Conservation (phyloP, 2,329 filamentous ascomycete species). For the Xylariales sp. region DNA sequence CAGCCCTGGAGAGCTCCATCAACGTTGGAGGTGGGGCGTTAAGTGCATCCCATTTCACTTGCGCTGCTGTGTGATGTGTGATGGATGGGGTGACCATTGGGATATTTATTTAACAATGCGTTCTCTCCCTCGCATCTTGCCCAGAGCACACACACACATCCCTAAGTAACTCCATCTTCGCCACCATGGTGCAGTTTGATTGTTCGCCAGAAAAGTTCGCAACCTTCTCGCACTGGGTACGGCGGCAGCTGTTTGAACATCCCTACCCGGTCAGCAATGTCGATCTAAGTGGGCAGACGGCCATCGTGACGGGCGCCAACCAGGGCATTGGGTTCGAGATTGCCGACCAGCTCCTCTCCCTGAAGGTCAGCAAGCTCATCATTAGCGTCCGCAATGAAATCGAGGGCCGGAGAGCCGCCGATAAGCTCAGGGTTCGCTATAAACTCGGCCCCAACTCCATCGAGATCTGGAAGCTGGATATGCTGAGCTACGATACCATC, state of each 20-base stretch:
- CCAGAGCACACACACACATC: no score
- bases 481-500: constrained; percentile 32
- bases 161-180: no score
- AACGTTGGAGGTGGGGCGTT: no score
- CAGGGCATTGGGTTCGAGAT: constrained; percentile 26
- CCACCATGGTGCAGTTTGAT: no score
- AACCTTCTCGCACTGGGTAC: no score
- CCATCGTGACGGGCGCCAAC: constrained; percentile 28
- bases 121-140: no score
- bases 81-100: no score
- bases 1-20: no score
- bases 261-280: background rate
- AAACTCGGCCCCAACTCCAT: constrained; percentile 10
- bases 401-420: constrained; percentile 17
- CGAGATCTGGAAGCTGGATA: constrained; percentile 38
- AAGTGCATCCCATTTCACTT: no score
- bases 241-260: constrained; percentile 3
- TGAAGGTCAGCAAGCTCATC: constrained; percentile 25
- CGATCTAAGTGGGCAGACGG: constrained; percentile 6
- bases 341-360: constrained; percentile 21
- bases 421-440: background rate
- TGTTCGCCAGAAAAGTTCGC: no score
- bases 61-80: no score
- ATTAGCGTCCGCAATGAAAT: constrained; percentile 24
- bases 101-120: no score